phyloP scores from a whole-genome alignment of 352 stramenopile genomes.

The Globisporangium yorkense region DNA sequence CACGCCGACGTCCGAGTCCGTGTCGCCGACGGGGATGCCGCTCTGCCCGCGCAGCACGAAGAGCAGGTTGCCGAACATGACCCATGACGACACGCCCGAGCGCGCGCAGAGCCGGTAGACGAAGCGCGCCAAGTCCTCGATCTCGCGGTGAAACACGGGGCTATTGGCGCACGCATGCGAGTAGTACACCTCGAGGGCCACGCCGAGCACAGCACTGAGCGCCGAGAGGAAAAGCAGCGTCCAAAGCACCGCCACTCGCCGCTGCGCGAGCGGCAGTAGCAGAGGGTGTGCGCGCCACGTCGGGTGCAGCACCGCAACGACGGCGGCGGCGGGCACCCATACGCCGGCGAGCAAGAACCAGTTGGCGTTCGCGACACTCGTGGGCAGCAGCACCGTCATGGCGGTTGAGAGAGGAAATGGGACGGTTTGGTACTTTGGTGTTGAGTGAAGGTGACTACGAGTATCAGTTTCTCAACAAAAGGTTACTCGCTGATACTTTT shows the following conservation, averaged over 20 bases:
- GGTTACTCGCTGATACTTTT: too few relatives aligned
- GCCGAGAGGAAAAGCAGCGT: slow-evolving; percentile 25
- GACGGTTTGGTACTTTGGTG: too few relatives aligned
- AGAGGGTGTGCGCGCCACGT: slow-evolving; percentile 25
- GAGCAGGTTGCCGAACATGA: slow-evolving; percentile 66
- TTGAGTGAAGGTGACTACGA: too few relatives aligned
- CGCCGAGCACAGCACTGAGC: slow-evolving; percentile 30
- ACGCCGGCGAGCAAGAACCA: slow-evolving; percentile 47
- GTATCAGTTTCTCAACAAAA: too few relatives aligned
- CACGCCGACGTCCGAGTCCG: slow-evolving; percentile 73
- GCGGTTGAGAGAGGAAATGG: too few relatives aligned
- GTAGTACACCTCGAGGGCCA: slow-evolving; percentile 61
- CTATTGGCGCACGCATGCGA: slow-evolving; percentile 54
- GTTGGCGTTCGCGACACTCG: slow-evolving; percentile 60
- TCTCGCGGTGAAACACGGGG: slow-evolving; percentile 60
- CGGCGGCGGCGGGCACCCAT: slow-evolving; percentile 13
- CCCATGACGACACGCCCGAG: slow-evolving; percentile 56
- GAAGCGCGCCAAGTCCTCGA: slow-evolving; percentile 58
- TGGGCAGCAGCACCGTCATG: slow-evolving; percentile 71
- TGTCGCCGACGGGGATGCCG: slow-evolving; percentile 67
- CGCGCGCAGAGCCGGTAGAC: slow-evolving; percentile 47
- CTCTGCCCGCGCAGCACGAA: slow-evolving; percentile 64
- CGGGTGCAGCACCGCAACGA: slow-evolving; percentile 38
- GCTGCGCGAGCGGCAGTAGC: slow-evolving; percentile 18
- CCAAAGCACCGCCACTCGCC: slow-evolving; percentile 31